Percentiles rank a stretch among this genome's conserved stretches.
phyloP scores from a whole-genome alignment of 2,329 filamentous ascomycete genomes.

The Monosporascus sp. region DNA sequence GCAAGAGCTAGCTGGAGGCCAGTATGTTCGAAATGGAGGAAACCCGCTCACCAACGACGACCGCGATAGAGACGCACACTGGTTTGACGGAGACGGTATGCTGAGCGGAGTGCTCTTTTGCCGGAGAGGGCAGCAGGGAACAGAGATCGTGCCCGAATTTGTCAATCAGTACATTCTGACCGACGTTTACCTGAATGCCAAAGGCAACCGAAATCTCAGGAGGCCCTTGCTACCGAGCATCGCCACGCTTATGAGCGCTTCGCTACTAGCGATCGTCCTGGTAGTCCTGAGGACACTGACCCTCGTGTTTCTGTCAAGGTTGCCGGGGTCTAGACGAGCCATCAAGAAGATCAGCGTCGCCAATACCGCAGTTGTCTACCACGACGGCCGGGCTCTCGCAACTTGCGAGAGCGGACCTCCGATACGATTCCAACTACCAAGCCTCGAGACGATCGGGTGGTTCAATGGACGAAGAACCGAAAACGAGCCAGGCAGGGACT shows the following conservation, averaged over 20 bases:
- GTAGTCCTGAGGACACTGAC: constrained; percentile 51
- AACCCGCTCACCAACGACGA: constrained; percentile 61
- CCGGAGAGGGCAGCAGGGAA: constrained; percentile 28
- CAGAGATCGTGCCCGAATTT: constrained; percentile 52
- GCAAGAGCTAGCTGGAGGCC: constrained; percentile 58
- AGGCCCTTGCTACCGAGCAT: constrained; percentile 63
- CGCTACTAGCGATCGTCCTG: constrained; percentile 42
- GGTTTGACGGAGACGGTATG: constrained; percentile 75
- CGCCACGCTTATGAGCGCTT: constrained; percentile 57
- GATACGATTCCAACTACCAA: constrained; percentile 58
- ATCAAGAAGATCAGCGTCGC: constrained; percentile 67
- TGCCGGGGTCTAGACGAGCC: constrained; percentile 48
- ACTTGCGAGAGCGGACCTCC: constrained; percentile 68
- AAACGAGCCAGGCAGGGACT: constrained; percentile 31
- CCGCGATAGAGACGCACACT: constrained; percentile 58
- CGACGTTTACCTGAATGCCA: constrained; percentile 55
- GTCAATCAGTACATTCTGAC: constrained; percentile 66
- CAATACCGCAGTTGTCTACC: constrained; percentile 61
- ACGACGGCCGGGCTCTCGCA: constrained; percentile 63
- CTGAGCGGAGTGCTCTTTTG: constrained; percentile 60
- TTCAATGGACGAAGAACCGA: constrained; percentile 56
- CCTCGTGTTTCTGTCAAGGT: constrained; percentile 51
- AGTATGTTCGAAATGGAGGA: constrained; percentile 68
- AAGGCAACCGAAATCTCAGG: constrained; percentile 38
- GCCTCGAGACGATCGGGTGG: constrained; percentile 65